Base-by-base conservation (phyloP, 495 filamentous ascomycete species). In the Aspergillus sclerotiicarbonarius region DNA sequence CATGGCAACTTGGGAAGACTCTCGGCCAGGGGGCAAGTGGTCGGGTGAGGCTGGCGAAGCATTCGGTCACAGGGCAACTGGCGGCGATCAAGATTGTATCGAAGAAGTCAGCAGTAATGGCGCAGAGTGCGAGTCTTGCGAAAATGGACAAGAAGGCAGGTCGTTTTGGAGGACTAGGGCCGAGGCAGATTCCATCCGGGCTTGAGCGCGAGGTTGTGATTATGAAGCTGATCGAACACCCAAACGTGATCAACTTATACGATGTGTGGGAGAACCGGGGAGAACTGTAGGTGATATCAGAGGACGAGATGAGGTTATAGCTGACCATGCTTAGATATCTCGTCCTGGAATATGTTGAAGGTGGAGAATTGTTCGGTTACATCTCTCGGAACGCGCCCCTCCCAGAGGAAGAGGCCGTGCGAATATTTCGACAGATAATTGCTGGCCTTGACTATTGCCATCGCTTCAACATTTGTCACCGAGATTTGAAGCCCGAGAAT, bases 401-500 rank as follows among this genome's bases (percentile, higher is more conserved):
- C 0, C 67, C 75, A 1, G 95, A 98, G 71, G 78, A 83, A 48
- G 90, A 95, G 66, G 89, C 89, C 5, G 81, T 97, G 39, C 87
- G 81, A 61, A 84, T 91, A 55, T 97, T 96, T 67, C 89, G 92
- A 19, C 94, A 99, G 72, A 89, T 99, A 21, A 87, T 98, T 61
- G 87, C 88, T n/a, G 95, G 88, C 0, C 77, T 99, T 31, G 86
- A 90, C 8, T 96, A 95, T 73, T 92, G 91, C 62, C 95, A 99
- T 71, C 84, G 88, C 6, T 87, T 97, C 75, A 87, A 90, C 63
- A 96, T 99, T 58, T 95, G 91, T 70, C 94, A 99, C 66, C 88
- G 94, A 25, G 94, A 99, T 60, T 75, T 99, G 32, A 99, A 99
- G 74, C 94, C 91, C 0, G 94, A 99, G 73, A 99, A 99, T 63